Evolutionary conservation across 83 land plant species (phyloP), one percentile per base, ranked within the genome.

Genomic region (Isoetes engelmannii): DNA sequence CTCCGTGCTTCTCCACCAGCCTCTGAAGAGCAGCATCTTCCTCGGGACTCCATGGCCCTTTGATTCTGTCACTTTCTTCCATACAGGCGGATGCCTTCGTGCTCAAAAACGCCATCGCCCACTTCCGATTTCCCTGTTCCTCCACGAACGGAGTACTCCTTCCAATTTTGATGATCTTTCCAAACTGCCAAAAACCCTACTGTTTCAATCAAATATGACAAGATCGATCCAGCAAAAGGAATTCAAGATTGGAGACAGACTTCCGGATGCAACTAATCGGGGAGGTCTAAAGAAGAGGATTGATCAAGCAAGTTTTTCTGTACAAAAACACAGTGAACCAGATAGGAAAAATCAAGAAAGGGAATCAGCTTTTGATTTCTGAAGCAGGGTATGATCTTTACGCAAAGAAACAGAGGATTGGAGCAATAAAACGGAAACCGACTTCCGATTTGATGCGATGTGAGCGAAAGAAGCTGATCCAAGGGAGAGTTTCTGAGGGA

Each of bases 11-110:
- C 73, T 72, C 21, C 53, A 82, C 84, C 59, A 79, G 54, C 43
- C 54, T 66, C 61, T 64, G 73, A 55, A 82, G 56, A 3, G 68
- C 53, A 4, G 78, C 85, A 69, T 85, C 88, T 47, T 82, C 84
- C 61, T 82, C 82, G 48, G 79, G 82, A 50, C 72, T 82, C 84
- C 84, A 82, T 8, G 84, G 85, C 4, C 88, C 88, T 47, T 85
- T 83, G 47, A 85, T 83, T 74, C 85, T 79, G 73, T 85, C 88
- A 59, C 5, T 12, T 44, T 66, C 70, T 57, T 48, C 57, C 17
- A 18, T 65, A 7, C 44, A 7, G 3, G 44, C 46, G 19, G 15
- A 17, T 10, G 28, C 41, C 17, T 49, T 42, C 5, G 44, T 42
- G 48, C 70, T 46, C 3, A 57, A 20, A 45, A 69, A 54, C 48